Percentiles rank a stretch among this genome's conserved stretches.
These are phyloP conservation scores for Ceraceosorus bombacis DNA, from an alignment of 1,284 basidiomycete genomes.

Conservation along the genomic window DNA sequence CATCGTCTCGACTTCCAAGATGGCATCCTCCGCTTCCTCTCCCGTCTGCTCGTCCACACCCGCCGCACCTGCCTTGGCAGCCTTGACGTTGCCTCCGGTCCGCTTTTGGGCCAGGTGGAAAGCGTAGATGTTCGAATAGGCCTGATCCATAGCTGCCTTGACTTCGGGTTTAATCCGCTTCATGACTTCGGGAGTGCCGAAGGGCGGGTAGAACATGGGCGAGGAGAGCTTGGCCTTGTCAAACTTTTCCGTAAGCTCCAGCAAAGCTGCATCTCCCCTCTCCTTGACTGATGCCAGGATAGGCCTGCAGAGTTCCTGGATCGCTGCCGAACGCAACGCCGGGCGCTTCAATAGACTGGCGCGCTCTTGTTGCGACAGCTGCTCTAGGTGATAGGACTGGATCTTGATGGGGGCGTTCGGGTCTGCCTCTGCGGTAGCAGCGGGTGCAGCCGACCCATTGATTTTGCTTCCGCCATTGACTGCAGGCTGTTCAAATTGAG, in stretches of 20 bases:
- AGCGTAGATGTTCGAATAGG: conserved; percentile 76
- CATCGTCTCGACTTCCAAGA: conserved; percentile 86
- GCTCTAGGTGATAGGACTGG: conserved; percentile 30
- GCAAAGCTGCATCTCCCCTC: conserved; percentile 77
- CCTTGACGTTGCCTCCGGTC: conserved; percentile 54
- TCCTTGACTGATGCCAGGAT: conserved; percentile 81
- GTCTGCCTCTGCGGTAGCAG: conserved; percentile 35
- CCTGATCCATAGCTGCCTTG: conserved; percentile 76
- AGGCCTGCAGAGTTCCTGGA: conserved; percentile 89
- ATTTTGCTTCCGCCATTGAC: conserved; percentile 12
- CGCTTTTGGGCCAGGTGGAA: conserved; percentile 48
- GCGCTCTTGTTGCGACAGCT: conserved; percentile 57
- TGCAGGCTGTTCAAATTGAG: conserved; percentile 59
- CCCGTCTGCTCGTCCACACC: conserved; percentile 10
- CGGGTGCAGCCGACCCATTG: conserved; percentile 10
- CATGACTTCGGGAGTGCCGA: conserved; percentile 53
- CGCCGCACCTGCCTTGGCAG: conserved; percentile 16
- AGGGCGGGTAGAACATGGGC: conserved; percentile 35
- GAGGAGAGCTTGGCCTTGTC: conserved; percentile 68
- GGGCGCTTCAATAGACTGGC: conserved; percentile 74
- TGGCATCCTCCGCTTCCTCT: conserved; percentile 57
- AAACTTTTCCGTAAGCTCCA: conserved; percentile 86
- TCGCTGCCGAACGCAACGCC: conserved; percentile 82
- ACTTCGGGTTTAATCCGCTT: conserved; percentile 50
- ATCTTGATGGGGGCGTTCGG: conserved; percentile 52